Percentiles rank a stretch among this genome's conserved stretches.
Evolutionary conservation across 176 grass and related monocot genomes (phyloP).

Genomic region (Thalia dealbata): DNA sequence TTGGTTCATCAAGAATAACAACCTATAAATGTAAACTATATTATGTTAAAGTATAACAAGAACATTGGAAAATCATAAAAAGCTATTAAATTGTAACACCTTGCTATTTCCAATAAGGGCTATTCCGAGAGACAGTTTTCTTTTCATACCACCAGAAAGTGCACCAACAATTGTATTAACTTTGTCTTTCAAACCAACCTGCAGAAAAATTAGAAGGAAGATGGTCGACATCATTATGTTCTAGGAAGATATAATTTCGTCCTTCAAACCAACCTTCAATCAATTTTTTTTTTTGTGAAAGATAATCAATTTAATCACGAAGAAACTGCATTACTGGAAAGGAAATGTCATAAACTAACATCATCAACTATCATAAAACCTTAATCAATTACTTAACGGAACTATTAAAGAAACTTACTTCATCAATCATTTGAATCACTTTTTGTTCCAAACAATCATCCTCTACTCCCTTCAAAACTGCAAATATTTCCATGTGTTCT

Average conservation of each 20-base stretch:
- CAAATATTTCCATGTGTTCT: constrained; percentile 51
- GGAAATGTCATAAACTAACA: neutral
- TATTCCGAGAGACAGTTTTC: constrained; percentile 44
- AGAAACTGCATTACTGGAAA: neutral
- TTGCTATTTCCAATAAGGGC: constrained; percentile 50
- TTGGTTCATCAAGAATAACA: constrained; percentile 47
- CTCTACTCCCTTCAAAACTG: constrained; percentile 31
- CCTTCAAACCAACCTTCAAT: no score
- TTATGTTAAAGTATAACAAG: constrained; percentile 3
- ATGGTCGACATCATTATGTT: constrained; percentile 1
- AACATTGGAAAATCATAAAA: neutral
- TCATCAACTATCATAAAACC: neutral
- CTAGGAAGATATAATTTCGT: no score
- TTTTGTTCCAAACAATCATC: constrained; percentile 28
- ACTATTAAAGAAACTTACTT: constrained; percentile 19
- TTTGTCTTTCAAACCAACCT: constrained; percentile 47
- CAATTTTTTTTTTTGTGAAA: no score
- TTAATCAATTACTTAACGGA: neutral
- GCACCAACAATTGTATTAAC: constrained; percentile 26
- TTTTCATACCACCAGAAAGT: constrained; percentile 51
- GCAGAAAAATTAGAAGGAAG: neutral
- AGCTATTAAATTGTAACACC: constrained; percentile 17
- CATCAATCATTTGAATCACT: constrained; percentile 35
- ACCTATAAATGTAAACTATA: constrained; percentile 19
- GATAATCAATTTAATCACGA: neutral